Conservation (phyloP, 106 monocot genomes). For the Cymbidium sinense region DNA sequence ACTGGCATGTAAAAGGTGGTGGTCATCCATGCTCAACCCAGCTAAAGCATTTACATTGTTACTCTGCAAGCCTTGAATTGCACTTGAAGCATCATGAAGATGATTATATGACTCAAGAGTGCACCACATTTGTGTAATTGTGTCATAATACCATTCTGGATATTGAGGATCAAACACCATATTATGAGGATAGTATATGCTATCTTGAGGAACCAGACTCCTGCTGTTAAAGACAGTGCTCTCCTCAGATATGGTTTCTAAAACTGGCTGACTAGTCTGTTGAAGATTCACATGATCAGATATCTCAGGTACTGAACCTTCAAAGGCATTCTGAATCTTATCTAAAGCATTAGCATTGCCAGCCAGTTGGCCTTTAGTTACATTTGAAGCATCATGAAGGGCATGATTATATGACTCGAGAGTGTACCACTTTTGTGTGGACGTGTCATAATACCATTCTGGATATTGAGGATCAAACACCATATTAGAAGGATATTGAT, state of each 20-base stretch:
- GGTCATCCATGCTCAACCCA: conserved; percentile 11
- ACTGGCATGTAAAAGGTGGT: conserved; percentile 8
- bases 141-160: conserved; percentile 93
- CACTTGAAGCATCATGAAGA: conserved; percentile 12
- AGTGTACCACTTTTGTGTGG: conserved; percentile 67
- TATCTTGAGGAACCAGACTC: conserved; percentile 27
- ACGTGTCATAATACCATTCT: conserved; percentile 91
- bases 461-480: conserved; percentile 93
- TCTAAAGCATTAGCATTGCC: conserved; percentile 6
- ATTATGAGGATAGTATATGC: conserved; percentile 64
- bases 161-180: conserved; percentile 97
- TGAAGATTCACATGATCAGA: conserved; percentile 46
- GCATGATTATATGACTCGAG: conserved; percentile 72
- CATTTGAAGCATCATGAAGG: conserved; percentile 13
- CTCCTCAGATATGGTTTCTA: conserved; percentile 52
- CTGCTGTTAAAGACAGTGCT: conserved; percentile 9
- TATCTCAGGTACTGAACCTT: conserved; percentile 13
- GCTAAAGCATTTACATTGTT: conserved; percentile 20
- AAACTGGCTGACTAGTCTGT: conserved; percentile 24
- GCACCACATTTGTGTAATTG: conserved; percentile 73
- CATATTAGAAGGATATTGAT: conserved; percentile 83
- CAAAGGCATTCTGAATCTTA: conserved; percentile 1
- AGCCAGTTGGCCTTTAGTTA: conserved; percentile 14
- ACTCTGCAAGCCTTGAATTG: conserved; percentile 17
- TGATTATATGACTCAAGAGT: conserved; percentile 73